A percentile compares a stretch with the other conserved stretches of the same genome.
Evolutionary conservation across 2,329 filamentous ascomycete genomes (phyloP).

Genomic region (Calonectria multiphialidica): DNA sequence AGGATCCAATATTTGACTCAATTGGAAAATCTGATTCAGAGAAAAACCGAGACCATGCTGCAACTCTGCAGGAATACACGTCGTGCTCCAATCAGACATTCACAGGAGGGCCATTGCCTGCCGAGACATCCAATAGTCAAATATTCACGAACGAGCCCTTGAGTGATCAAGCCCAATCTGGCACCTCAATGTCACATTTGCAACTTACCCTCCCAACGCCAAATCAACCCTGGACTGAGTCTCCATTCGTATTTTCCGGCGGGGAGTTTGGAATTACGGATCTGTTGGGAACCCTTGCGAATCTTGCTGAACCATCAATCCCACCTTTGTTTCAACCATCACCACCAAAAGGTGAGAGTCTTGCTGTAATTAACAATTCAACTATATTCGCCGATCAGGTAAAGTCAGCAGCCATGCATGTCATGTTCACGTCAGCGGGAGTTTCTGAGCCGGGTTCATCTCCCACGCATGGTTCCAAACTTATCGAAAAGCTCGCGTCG

Average conservation of each 20-base stretch:
- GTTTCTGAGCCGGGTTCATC: background rate
- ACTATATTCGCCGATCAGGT: conserved; percentile 9
- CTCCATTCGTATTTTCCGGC: background rate
- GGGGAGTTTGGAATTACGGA: background rate
- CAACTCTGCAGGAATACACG: background rate
- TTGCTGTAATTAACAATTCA: background rate
- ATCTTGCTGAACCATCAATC: background rate
- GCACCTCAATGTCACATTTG: background rate
- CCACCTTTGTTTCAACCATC: background rate
- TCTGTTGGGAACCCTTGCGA: background rate
- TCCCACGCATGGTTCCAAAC: background rate
- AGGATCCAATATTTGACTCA: background rate
- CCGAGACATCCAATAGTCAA: too few species aligned
- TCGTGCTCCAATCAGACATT: background rate
- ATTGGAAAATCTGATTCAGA: background rate
- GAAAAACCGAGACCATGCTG: background rate
- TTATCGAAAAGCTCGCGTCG: background rate
- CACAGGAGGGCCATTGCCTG: background rate
- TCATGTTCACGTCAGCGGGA: background rate
- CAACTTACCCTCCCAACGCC: background rate
- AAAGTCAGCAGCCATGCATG: background rate
- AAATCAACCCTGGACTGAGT: background rate
- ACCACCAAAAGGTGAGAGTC: background rate
- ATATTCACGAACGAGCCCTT: background rate
- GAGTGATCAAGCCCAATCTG: background rate